Percentiles rank a stretch among this genome's conserved stretches.
phyloP scores from a whole-genome alignment of 2,329 filamentous ascomycete genomes.

The Ascochyta rabiei region DNA sequence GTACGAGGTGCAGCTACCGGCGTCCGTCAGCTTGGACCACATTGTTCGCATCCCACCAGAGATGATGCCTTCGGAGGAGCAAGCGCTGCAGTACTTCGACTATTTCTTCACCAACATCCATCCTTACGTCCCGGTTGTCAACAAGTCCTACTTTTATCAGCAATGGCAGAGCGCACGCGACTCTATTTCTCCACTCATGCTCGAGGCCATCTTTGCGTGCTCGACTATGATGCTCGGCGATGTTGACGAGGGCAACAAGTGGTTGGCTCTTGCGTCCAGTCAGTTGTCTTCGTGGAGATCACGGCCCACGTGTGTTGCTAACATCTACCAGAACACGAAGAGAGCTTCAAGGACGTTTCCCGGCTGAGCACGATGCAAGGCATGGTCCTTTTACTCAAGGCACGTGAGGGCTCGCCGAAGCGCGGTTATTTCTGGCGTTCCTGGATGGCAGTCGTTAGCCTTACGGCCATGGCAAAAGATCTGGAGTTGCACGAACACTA shows the following conservation, averaged over 20 bases:
- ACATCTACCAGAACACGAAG: slow-evolving; percentile 72
- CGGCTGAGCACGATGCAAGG: slow-evolving; percentile 91
- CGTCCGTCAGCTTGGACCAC: slow-evolving; percentile 70
- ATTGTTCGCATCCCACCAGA: slow-evolving; percentile 89
- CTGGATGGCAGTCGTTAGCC: slow-evolving; percentile 94
- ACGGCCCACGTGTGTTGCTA: slow-evolving; percentile 16
- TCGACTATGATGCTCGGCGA: slow-evolving; percentile 83
- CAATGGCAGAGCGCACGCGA: slow-evolving; percentile 85
- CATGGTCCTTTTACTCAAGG: slow-evolving; percentile 84
- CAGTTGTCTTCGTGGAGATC: slow-evolving; percentile 44
- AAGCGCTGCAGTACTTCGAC: slow-evolving; percentile 82
- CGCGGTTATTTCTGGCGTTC: slow-evolving; percentile 96
- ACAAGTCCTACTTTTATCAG: slow-evolving; percentile 80
- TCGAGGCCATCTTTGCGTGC: slow-evolving; percentile 92
- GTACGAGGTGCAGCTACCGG: slow-evolving; percentile 72
- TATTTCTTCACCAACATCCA: slow-evolving; percentile 91
- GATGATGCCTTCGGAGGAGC: slow-evolving; percentile 88
- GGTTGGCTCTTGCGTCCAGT: slow-evolving; percentile 90
- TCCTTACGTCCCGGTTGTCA: slow-evolving; percentile 88
- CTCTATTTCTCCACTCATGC: slow-evolving; percentile 84
- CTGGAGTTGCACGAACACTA: slow-evolving; percentile 87
- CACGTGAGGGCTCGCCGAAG: slow-evolving; percentile 88
- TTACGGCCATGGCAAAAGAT: slow-evolving; percentile 92
- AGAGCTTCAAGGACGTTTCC: slow-evolving; percentile 92
- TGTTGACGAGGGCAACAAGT: slow-evolving; percentile 83